phyloP scores from a whole-genome alignment of 371 early-diverging fungal genomes.

The Mycotypha africana region DNA sequence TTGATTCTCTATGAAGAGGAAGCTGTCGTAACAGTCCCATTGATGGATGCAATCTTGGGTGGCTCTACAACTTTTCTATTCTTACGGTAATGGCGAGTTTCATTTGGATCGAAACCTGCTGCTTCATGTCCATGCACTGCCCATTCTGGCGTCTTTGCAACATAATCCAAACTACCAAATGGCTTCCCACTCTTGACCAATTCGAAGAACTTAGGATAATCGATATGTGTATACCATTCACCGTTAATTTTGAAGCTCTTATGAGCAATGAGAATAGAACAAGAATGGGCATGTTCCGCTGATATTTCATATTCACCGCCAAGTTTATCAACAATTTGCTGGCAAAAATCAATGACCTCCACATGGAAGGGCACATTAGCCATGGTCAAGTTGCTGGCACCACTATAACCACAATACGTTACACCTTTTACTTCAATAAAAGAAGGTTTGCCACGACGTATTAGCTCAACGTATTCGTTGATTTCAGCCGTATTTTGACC shows the following conservation, averaged over 20 bases:
- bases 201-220: slow-evolving; percentile 71
- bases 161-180: slow-evolving; percentile 68
- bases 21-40: too few relatives aligned
- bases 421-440: slow-evolving; percentile 80
- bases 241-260: slow-evolving; percentile 65
- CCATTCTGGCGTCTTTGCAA: slow-evolving; percentile 74
- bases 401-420: slow-evolving; percentile 68
- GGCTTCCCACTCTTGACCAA: slow-evolving; percentile 56
- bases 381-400: slow-evolving; percentile 68
- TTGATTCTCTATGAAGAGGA: too few relatives aligned
- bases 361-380: slow-evolving; percentile 72
- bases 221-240: slow-evolving; percentile 79
- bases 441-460: slow-evolving; percentile 68
- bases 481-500: slow-evolving; percentile 72
- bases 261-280: slow-evolving; percentile 68
- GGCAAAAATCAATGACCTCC: slow-evolving; percentile 72
- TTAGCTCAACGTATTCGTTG: slow-evolving; percentile 66
- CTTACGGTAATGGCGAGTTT: slow-evolving; percentile 67
- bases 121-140: slow-evolving; percentile 70
- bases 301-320: slow-evolving; percentile 69
- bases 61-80: slow-evolving; percentile 29
- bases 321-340: slow-evolving; percentile 47
- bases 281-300: slow-evolving; percentile 74
- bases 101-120: slow-evolving; percentile 75
- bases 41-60: slow-evolving; percentile 9